Conservation (phyloP, 257 asterid species). For the Solanum gandarillasii region DNA sequence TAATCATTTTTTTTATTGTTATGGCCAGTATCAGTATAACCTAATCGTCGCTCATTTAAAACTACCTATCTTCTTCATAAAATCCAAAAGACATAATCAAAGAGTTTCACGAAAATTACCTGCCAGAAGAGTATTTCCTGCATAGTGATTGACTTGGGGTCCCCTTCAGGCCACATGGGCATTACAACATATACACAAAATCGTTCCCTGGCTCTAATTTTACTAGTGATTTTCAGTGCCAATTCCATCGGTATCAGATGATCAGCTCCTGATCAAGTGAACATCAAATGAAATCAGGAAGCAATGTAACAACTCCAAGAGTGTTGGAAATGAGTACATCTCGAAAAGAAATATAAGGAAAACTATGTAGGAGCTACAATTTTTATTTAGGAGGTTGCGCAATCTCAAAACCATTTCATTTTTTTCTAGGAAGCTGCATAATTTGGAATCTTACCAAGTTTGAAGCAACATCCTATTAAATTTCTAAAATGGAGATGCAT, state of each 20-base stretch:
- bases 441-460: background rate
- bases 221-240: constrained; percentile 60
- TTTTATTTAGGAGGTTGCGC: background rate
- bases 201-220: constrained; percentile 68
- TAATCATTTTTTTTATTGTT: background rate
- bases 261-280: constrained; percentile 59
- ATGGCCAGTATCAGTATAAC: background rate
- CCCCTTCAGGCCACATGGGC: constrained; percentile 99
- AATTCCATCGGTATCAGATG: constrained; percentile 81
- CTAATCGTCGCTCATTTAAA: background rate
- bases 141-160: constrained; percentile 56
- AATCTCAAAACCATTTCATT: background rate
- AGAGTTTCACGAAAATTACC: constrained; percentile 24
- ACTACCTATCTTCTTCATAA: background rate
- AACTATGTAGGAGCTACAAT: background rate
- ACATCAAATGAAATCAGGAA: background rate
- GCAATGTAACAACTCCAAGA: background rate
- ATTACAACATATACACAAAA: constrained; percentile 66
- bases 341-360: background rate
- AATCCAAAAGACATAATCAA: background rate
- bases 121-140: constrained; percentile 97
- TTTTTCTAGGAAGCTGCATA: background rate
- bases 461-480: background rate
- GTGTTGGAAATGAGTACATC: background rate
- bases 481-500: background rate